Percentiles rank a stretch among this genome's conserved stretches.
These are phyloP conservation scores for Exophiala alcalophila DNA, from an alignment of 2,329 filamentous ascomycete species.

Conservation along the genomic window DNA sequence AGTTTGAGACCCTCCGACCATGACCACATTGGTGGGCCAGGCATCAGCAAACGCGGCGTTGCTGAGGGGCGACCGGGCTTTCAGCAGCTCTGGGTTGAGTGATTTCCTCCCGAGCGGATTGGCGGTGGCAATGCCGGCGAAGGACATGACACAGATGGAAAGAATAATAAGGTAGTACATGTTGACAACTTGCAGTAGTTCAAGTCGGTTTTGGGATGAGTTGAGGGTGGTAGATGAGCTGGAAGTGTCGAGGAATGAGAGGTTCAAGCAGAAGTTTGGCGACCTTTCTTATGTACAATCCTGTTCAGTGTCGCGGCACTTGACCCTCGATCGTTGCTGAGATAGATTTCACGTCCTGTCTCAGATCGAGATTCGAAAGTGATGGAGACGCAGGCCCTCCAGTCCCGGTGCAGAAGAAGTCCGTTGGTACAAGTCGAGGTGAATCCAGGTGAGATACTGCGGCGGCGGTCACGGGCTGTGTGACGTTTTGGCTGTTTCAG, in stretches of 20 bases:
- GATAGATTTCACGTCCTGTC: no score
- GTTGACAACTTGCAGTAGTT: conserved; percentile 3
- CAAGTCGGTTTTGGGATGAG: not conserved
- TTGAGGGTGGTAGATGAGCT: not conserved
- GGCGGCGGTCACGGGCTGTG: conserved; percentile 4
- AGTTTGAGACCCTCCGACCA: conserved; percentile 27
- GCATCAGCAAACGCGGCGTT: conserved; percentile 13
- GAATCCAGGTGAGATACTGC: not conserved
- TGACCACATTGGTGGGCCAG: conserved; percentile 30
- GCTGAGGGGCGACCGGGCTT: conserved; percentile 19
- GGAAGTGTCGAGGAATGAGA: not conserved
- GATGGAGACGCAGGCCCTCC: no score
- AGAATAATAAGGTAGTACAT: conserved; percentile 16
- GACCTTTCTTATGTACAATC: conserved; percentile 5
- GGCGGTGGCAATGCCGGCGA: conserved; percentile 12
- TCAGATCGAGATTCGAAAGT: no score
- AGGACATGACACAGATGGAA: conserved; percentile 13
- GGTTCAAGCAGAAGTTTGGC: no score
- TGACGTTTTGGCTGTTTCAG: conserved; percentile 9
- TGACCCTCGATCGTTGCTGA: no score
- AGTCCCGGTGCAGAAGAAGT: no score
- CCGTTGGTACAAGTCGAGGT: no score
- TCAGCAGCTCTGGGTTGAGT: conserved; percentile 18
- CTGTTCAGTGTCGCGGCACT: no score
- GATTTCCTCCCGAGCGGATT: conserved; percentile 19